Evolutionary conservation across 2,329 filamentous ascomycete genomes (phyloP).

Genomic region (Coniochaeta ligniaria): DNA sequence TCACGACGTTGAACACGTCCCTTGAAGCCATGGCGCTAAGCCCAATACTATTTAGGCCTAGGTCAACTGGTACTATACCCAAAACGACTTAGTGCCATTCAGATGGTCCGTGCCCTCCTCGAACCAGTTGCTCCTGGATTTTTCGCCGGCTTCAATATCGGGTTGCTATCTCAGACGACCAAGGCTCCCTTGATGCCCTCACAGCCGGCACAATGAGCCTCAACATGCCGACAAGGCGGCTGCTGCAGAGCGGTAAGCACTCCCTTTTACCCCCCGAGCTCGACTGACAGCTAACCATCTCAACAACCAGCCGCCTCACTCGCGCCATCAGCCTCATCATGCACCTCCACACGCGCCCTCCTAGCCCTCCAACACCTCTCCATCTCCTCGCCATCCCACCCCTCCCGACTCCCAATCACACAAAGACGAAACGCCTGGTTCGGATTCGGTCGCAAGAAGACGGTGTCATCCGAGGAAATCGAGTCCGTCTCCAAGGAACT

Average conservation of each 20-base stretch:
- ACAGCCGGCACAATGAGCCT: conserved; percentile 50
- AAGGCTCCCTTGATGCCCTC: conserved; percentile 14
- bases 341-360: conserved; percentile 10
- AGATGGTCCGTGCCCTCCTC: neutral
- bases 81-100: neutral
- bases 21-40: neutral
- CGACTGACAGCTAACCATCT: conserved; percentile 1
- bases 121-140: neutral
- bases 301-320: conserved; percentile 5
- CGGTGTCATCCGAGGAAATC: neutral
- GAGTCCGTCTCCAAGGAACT: conserved; percentile 1
- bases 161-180: neutral
- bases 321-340: conserved; percentile 2
- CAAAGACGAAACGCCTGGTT: conserved; percentile 26
- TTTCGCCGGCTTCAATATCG: conserved; percentile 8
- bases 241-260: conserved; percentile 51
- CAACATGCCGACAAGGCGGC: conserved; percentile 54
- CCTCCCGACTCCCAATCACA: conserved; percentile 16
- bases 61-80: neutral
- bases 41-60: neutral
- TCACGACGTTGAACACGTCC: neutral
- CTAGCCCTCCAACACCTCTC: conserved; percentile 14
- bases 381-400: conserved; percentile 7
- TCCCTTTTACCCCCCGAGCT: neutral
- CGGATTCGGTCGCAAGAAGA: conserved; percentile 17